phyloP scores from a whole-genome alignment of 2,329 filamentous ascomycete genomes.

The Colletotrichum sp. region DNA sequence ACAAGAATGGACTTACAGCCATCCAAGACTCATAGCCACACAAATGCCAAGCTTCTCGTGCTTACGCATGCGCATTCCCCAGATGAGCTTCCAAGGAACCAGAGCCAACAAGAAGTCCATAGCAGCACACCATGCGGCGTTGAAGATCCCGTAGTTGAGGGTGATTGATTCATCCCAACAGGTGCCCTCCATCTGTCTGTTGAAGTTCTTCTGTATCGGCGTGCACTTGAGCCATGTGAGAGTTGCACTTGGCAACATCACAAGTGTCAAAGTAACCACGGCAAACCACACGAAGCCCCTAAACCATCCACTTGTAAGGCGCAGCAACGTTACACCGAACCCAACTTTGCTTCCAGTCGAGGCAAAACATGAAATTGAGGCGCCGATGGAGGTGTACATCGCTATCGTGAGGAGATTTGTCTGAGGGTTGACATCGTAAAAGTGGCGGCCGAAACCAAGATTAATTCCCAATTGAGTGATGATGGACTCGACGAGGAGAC shows the following conservation, averaged over 20 bases:
- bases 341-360: slow-evolving; percentile 29
- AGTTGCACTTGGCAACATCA: slow-evolving; percentile 24
- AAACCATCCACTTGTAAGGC: slow-evolving; percentile 28
- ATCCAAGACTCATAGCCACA: slow-evolving; percentile 26
- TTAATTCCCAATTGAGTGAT: slow-evolving; percentile 21
- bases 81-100: slow-evolving; percentile 34
- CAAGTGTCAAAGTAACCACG: slow-evolving; percentile 25
- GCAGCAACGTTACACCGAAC: slow-evolving; percentile 32
- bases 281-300: slow-evolving; percentile 30
- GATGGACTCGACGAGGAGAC: slow-evolving; percentile 8
- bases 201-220: slow-evolving; percentile 28
- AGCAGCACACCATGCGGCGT: slow-evolving; percentile 13
- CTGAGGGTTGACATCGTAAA: slow-evolving; percentile 5
- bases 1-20: slow-evolving; percentile 25
- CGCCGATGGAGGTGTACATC: slow-evolving; percentile 4
- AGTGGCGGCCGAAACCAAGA: slow-evolving; percentile 24
- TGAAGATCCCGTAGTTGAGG: slow-evolving; percentile 18
- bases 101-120: slow-evolving; percentile 32
- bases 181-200: slow-evolving; percentile 19
- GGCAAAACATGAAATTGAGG: slow-evolving; percentile 14
- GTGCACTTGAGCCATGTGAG: slow-evolving; percentile 29
- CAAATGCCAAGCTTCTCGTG: slow-evolving; percentile 33
- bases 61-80: slow-evolving; percentile 31
- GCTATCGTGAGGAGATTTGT: slow-evolving; percentile 7
- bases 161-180: slow-evolving; percentile 23